These are phyloP conservation scores for Cladosporium phlei DNA, from an alignment of 2,329 filamentous ascomycete species.

Conservation along the genomic window DNA sequence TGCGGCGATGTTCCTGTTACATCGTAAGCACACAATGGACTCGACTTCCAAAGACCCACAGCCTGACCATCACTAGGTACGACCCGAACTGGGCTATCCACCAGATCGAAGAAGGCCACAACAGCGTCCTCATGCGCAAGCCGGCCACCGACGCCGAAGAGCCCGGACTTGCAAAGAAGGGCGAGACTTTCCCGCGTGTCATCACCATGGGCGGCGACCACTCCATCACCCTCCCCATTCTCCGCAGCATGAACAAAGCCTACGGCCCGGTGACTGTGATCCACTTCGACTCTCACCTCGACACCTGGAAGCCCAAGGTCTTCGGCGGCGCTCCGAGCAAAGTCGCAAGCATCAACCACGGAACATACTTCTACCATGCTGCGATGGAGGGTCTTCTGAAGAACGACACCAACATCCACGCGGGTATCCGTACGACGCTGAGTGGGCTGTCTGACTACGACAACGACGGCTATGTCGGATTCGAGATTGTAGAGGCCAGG, in stretches of 20 bases:
- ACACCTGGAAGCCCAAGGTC: slow-evolving; percentile 74
- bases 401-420: slow-evolving; percentile 84
- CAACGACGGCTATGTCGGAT: slow-evolving; percentile 79
- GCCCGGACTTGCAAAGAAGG: slow-evolving; percentile 63
- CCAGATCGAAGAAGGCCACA: slow-evolving; percentile 83
- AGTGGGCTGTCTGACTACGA: slow-evolving; percentile 76
- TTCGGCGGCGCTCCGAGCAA: slow-evolving; percentile 77
- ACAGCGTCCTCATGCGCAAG: slow-evolving; percentile 64
- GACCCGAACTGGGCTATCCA: slow-evolving; percentile 77
- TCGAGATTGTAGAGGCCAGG: slow-evolving; percentile 72
- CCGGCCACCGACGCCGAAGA: slow-evolving; percentile 66
- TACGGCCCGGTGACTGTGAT: slow-evolving; percentile 65
- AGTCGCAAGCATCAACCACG: slow-evolving; percentile 75
- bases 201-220: slow-evolving; percentile 67
- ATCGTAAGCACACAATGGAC: slow-evolving; percentile 54
- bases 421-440: slow-evolving; percentile 77
- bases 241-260: slow-evolving; percentile 56
- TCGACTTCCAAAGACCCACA: not conserved
- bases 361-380: slow-evolving; percentile 85
- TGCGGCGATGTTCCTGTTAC: slow-evolving; percentile 83
- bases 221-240: slow-evolving; percentile 56
- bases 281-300: slow-evolving; percentile 59
- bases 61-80: slow-evolving; percentile 49
- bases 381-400: slow-evolving; percentile 69
- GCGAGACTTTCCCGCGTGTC: slow-evolving; percentile 71